Percentiles rank a stretch among this genome's conserved stretches.
Conservation (phyloP, 2,329 filamentous ascomycete species). For the Zasmidium angulare region DNA sequence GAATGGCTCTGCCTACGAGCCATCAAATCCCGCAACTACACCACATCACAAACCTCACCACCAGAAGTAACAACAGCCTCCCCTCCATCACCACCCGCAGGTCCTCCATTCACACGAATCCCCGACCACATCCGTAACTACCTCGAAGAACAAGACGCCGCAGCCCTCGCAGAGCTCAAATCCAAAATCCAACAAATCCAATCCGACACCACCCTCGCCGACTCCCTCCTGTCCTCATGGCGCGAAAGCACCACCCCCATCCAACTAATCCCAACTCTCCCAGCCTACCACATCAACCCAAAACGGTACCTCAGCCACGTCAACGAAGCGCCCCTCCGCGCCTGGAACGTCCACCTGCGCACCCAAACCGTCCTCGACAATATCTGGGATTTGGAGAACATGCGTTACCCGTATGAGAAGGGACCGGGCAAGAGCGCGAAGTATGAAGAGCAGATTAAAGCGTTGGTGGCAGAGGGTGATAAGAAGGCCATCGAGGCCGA, state of each 20-base stretch:
- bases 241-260: not conserved
- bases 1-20: constrained; percentile 9
- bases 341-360: not conserved
- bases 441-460: not conserved
- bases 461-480: not conserved
- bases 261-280: not conserved
- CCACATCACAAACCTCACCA: not conserved
- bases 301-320: too few species aligned
- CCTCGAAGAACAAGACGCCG: constrained; percentile 1
- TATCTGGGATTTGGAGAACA: not conserved
- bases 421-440: not conserved
- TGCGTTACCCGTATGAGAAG: not conserved
- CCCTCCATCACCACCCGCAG: not conserved
- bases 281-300: too few species aligned
- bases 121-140: not conserved
- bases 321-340: too few species aligned
- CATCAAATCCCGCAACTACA: not conserved
- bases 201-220: not conserved
- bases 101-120: not conserved
- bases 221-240: not conserved
- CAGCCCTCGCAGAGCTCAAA: not conserved
- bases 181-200: not conserved
- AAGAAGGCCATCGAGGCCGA: not conserved
- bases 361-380: not conserved
- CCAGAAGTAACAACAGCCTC: not conserved